These are phyloP conservation scores for Pascua guehoae DNA, from an alignment of 1,284 basidiomycete genomes.

Conservation along the genomic window DNA sequence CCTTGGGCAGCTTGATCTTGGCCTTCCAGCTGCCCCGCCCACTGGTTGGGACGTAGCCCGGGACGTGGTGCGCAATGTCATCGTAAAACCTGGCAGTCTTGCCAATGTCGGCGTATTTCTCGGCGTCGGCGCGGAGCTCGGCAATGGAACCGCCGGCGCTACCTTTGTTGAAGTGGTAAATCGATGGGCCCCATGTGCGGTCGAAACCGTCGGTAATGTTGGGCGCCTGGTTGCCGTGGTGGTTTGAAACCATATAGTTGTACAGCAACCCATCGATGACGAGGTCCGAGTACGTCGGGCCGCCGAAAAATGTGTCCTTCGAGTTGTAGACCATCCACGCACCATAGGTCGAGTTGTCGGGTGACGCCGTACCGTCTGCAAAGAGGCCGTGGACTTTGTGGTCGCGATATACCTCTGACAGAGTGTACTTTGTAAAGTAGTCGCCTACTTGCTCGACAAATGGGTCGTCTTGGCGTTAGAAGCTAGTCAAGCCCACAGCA, in stretches of 20 bases:
- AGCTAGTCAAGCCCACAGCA: neutral
- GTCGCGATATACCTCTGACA: conserved; percentile 25
- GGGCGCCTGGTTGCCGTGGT: conserved; percentile 29
- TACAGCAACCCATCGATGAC: conserved; percentile 36
- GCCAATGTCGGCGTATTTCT: conserved; percentile 15
- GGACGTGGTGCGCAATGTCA: conserved; percentile 26
- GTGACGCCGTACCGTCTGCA: conserved; percentile 28
- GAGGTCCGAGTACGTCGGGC: conserved; percentile 30
- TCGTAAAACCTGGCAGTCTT: conserved; percentile 38
- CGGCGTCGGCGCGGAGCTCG: conserved; percentile 21
- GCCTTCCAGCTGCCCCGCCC: conserved; percentile 26
- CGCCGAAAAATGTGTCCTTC: conserved; percentile 35
- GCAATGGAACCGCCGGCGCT: neutral
- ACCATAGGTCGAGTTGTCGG: conserved; percentile 27
- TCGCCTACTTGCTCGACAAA: conserved; percentile 25
- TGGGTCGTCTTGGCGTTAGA: conserved; percentile 14
- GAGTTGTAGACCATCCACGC: conserved; percentile 38
- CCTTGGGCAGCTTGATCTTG: conserved; percentile 23
- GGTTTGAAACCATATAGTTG: conserved; percentile 34
- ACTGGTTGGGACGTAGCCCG: conserved; percentile 24
- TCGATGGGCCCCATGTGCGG: conserved; percentile 34
- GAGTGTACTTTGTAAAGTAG: conserved; percentile 40
- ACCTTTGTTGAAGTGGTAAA: conserved; percentile 26
- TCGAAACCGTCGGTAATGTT: conserved; percentile 40
- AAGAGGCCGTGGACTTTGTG: conserved; percentile 35